These are phyloP conservation scores for Rutstroemia sp. DNA, from an alignment of 2,329 filamentous ascomycete species.

Conservation along the genomic window DNA sequence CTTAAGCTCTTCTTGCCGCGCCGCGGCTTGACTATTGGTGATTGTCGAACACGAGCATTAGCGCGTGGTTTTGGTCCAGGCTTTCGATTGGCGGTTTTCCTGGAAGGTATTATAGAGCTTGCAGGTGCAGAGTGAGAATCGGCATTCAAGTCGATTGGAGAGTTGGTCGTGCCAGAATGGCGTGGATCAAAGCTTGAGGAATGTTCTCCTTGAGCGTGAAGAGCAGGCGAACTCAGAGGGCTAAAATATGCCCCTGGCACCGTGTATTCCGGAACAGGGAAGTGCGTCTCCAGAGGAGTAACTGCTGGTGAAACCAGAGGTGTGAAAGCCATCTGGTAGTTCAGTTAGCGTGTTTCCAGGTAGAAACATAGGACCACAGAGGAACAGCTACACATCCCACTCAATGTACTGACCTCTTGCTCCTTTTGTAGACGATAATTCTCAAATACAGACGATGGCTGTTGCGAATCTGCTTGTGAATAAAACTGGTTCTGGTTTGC, in stretches of 20 bases:
- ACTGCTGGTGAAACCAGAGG: slow-evolving; percentile 79
- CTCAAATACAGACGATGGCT: slow-evolving; percentile 55
- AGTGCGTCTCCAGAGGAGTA: slow-evolving; percentile 68
- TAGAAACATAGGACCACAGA: not conserved
- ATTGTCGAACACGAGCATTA: slow-evolving; percentile 30
- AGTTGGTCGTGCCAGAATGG: slow-evolving; percentile 30
- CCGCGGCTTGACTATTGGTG: slow-evolving; percentile 33
- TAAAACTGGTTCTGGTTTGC: slow-evolving; percentile 49
- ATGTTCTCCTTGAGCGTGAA: slow-evolving; percentile 62
- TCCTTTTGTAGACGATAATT: slow-evolving; percentile 55
- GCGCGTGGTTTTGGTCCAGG: slow-evolving; percentile 18
- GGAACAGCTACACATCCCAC: not conserved
- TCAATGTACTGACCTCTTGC: slow-evolving; percentile 48
- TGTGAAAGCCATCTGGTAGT: slow-evolving; percentile 63
- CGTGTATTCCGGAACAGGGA: slow-evolving; percentile 43
- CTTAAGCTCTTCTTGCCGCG: slow-evolving; percentile 37
- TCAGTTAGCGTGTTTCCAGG: not conserved
- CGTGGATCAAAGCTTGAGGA: slow-evolving; percentile 32
- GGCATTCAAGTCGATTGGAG: slow-evolving; percentile 26
- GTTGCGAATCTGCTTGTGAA: slow-evolving; percentile 44
- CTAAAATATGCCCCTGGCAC: slow-evolving; percentile 72
- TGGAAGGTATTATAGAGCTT: slow-evolving; percentile 17
- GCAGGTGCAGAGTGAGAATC: slow-evolving; percentile 23
- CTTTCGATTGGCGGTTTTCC: slow-evolving; percentile 15
- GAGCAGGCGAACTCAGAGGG: slow-evolving; percentile 71